Conservation (phyloP, 1,139 yeast species). For the Suhomyces atakaporum region DNA sequence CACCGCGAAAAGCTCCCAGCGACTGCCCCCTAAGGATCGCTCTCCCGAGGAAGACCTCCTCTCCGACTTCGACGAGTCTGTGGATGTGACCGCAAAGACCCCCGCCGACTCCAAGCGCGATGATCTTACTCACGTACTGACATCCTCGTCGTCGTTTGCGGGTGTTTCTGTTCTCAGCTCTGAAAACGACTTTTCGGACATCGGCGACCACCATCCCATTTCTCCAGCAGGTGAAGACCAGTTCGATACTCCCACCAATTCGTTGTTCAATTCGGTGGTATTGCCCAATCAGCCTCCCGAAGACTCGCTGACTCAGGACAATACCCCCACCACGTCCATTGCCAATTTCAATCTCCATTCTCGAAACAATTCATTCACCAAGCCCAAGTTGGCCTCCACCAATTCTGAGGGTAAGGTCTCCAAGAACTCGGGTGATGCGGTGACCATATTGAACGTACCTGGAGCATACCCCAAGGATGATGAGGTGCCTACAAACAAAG, state of each 20-base stretch:
- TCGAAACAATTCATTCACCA: conserved; percentile 12
- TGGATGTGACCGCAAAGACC: conserved; percentile 1
- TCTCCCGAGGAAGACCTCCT: conserved; percentile 8
- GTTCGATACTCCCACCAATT: conserved; percentile 28
- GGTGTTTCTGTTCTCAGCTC: conserved; percentile 39
- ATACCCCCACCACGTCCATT: conserved; percentile 6
- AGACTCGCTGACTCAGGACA: conserved; percentile 1
- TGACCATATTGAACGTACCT: conserved; percentile 21
- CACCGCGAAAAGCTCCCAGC: no score
- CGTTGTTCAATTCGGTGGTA: conserved; percentile 21
- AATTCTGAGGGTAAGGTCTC: conserved; percentile 8
- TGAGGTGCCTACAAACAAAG: conserved; percentile 6
- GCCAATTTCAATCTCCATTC: conserved; percentile 13
- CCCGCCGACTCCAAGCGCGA: background rate
- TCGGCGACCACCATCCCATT: conserved; percentile 14
- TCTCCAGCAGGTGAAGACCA: conserved; percentile 10
- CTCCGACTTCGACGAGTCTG: conserved; percentile 11
- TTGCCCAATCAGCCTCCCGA: conserved; percentile 10
- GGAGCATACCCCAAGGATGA: conserved; percentile 23
- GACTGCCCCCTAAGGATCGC: background rate
- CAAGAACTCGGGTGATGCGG: conserved; percentile 6
- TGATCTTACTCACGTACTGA: conserved; percentile 27
- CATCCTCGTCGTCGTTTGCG: conserved; percentile 44
- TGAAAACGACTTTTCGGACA: conserved; percentile 19
- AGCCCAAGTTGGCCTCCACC: conserved; percentile 5